Percentiles rank a stretch among this genome's conserved stretches.
Conservation (phyloP, 805 yeast species). For the Kodamaea restingae region DNA sequence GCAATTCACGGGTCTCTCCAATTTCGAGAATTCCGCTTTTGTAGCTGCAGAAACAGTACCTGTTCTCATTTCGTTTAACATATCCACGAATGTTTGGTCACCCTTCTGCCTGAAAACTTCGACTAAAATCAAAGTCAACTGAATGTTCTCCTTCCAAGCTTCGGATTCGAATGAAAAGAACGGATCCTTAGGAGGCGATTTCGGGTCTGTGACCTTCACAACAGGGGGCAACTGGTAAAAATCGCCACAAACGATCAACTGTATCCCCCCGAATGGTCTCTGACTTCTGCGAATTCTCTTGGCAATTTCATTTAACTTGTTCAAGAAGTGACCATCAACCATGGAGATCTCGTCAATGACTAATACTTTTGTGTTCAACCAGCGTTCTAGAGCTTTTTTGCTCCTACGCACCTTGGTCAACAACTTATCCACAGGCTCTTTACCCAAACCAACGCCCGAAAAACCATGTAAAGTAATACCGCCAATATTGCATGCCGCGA, state of each 20-base stretch:
- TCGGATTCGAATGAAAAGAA: slow-evolving; percentile 62
- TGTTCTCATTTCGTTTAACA: slow-evolving; percentile 71
- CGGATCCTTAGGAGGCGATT: slow-evolving; percentile 21
- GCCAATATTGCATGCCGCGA: slow-evolving; percentile 79
- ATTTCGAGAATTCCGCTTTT: slow-evolving; percentile 43
- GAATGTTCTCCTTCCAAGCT: slow-evolving; percentile 58
- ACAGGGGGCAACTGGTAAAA: slow-evolving; percentile 83
- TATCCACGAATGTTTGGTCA: slow-evolving; percentile 62
- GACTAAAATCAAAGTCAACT: slow-evolving; percentile 52
- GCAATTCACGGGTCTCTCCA: slow-evolving; percentile 49
- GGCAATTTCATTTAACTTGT: slow-evolving; percentile 61
- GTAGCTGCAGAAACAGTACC: slow-evolving; percentile 54
- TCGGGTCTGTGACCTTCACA: slow-evolving; percentile 28
- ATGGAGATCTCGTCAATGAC: slow-evolving; percentile 77
- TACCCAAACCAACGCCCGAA: slow-evolving; percentile 74
- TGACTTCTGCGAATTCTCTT: slow-evolving; percentile 41
- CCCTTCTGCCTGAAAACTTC: slow-evolving; percentile 77
- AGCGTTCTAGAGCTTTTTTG: slow-evolving; percentile 46
- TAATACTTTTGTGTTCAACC: slow-evolving; percentile 56
- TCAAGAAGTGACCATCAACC: slow-evolving; percentile 67
- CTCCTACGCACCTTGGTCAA: slow-evolving; percentile 52
- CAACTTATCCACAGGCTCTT: slow-evolving; percentile 45
- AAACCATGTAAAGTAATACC: slow-evolving; percentile 75
- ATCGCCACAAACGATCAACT: slow-evolving; percentile 73
- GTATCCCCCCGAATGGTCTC: slow-evolving; percentile 77